These are phyloP conservation scores for Durotheca rogersii DNA, from an alignment of 495 filamentous ascomycete genomes.

Conservation along the genomic window DNA sequence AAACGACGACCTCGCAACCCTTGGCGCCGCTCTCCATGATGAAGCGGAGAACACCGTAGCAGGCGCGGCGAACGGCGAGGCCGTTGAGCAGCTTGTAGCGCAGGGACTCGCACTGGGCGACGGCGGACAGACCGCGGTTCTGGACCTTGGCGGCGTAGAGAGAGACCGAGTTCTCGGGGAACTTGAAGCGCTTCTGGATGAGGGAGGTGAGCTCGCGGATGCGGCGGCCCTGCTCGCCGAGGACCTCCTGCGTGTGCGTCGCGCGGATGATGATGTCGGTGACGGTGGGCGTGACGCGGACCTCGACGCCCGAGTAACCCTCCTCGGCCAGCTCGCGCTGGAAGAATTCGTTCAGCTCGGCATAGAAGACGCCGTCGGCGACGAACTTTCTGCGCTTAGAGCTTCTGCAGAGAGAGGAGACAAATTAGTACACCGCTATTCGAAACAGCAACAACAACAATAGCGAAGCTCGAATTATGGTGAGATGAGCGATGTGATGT, in stretches of 20 bases:
- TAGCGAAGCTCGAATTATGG: no score
- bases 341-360: conserved; percentile 99
- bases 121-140: conserved; percentile 98
- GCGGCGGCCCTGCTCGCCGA: conserved; percentile 98
- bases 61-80: conserved; percentile 93
- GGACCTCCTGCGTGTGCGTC: conserved; percentile 99
- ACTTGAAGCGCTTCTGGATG: conserved; percentile 99
- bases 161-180: conserved; percentile 99
- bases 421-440: conserved; percentile 19
- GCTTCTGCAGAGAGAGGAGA: conserved; percentile 48
- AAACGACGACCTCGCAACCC: conserved; percentile 99
- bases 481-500: no score
- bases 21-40: conserved; percentile 99
- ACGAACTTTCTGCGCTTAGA: conserved; percentile 99
- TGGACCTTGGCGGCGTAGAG: conserved; percentile 99
- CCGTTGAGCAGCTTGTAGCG: conserved; percentile 99
- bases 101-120: conserved; percentile 99
- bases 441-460: no score
- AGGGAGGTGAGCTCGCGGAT: conserved; percentile 99
- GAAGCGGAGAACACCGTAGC: conserved; percentile 99
- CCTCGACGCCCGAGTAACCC: conserved; percentile 99
- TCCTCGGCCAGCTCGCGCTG: conserved; percentile 99
- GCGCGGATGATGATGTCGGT: conserved; percentile 99
- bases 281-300: conserved; percentile 98
- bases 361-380: conserved; percentile 99